Base-by-base conservation (phyloP, 495 filamentous ascomycete species). In the Choiromyces venosus region DNA sequence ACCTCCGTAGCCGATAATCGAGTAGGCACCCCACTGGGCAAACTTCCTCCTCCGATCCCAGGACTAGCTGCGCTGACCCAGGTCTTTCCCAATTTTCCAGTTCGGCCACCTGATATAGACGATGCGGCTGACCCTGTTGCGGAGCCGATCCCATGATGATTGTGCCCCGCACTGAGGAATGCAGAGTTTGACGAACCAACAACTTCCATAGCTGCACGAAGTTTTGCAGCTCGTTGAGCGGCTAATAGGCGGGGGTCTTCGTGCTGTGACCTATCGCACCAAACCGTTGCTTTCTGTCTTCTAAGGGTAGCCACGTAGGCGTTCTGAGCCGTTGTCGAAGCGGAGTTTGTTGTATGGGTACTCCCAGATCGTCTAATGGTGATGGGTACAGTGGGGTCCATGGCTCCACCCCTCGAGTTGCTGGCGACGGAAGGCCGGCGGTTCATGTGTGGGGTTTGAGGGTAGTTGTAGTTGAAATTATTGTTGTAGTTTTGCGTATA, bases 241-340 rank as follows among this genome's bases (percentile, higher is more conserved):
- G 92, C 93, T 8, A 90, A 82, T 70, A 96, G 81, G 35, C 93
- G 87, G 14, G 96, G 92, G 83, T 99, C 96, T 83, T 98, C 93
- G 68, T 91, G 88, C 79, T 99, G 95, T 19, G 93, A 88, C 69
- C 94, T 93, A 77, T 98, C 96, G 83, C 94, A 97, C 95, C 95
- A 99, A 10, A 99, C 95, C 0, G 95, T 99, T 38, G 93, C 95
- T 81, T 98, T 99, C 81, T 99, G 95, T 78, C 92, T 92, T 66
- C 95, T 88, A 85, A 99, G 91, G 14, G 97, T 85, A 19, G 95
- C 94, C 35, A 99, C 95, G 82, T 99, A 99, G 75, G 75, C 73
- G 42, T 71, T 81, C 39, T 71, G 67, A 14, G 78, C 71, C 25
- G 78, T 68, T 72, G 78, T 76, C 25, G 67, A 65, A 21, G 76